These are phyloP conservation scores for Polymyxa betae DNA, from an alignment of 208 protist genomes.

Conservation along the genomic window DNA sequence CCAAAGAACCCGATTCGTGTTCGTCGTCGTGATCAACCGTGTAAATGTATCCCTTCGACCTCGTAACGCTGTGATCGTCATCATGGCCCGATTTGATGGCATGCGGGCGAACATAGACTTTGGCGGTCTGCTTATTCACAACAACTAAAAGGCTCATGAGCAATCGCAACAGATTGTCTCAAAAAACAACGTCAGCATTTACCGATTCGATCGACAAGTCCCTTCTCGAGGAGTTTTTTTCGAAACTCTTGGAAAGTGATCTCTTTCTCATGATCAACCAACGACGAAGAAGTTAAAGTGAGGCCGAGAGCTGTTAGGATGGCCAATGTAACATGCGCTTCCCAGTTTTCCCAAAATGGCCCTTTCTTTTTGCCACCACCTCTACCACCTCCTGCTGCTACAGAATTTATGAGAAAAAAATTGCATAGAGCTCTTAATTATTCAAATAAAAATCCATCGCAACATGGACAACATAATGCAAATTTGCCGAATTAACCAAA, in stretches of 20 bases:
- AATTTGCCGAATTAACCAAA: too few species aligned
- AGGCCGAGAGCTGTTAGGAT: not conserved
- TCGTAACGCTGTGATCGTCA: too few species aligned
- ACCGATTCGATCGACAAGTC: slow-evolving; percentile 47
- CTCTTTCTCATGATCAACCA: not conserved
- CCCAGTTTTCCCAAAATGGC: not conserved
- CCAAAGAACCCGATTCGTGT: not conserved
- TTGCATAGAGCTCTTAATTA: too few species aligned
- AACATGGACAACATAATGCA: too few species aligned
- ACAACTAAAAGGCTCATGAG: slow-evolving; percentile 31
- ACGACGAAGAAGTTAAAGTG: not conserved
- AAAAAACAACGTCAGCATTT: not conserved
- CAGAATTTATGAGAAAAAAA: too few species aligned
- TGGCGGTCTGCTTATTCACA: slow-evolving; percentile 58
- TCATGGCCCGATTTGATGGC: not conserved
- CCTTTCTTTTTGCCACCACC: not conserved
- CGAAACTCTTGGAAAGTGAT: slow-evolving; percentile 61
- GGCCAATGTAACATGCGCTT: not conserved
- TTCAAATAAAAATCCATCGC: too few species aligned
- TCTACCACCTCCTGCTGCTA: not conserved
- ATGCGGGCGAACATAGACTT: slow-evolving; percentile 51
- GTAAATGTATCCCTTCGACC: too few species aligned
- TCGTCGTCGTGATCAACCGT: not conserved
- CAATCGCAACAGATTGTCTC: not conserved
- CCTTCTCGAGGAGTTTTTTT: slow-evolving; percentile 48